Evolutionary conservation across 805 yeast genomes (phyloP), one percentile per base, ranked within the genome.

Genomic region (Saturnispora quitensis): DNA sequence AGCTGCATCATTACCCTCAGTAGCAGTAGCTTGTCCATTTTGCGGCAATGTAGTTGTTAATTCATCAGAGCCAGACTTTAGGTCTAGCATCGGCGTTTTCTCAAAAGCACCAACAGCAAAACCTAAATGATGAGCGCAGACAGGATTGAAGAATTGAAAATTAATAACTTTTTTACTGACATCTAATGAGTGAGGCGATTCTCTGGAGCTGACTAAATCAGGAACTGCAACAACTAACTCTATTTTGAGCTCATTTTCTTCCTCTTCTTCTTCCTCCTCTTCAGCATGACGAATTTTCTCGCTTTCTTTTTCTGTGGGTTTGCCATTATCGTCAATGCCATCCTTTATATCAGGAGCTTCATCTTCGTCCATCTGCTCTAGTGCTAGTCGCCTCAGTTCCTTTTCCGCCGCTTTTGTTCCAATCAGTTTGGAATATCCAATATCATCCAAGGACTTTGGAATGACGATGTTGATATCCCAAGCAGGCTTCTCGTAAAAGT

Each of bases 31-130:
- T 20, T 64, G 68, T n/a, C 65, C 71, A 20, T 62, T 58, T 27
- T 50, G 33, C 4, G 54, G 44, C 8, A 48, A 61, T 2, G 56
- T 53, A 5, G 62, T 56, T 10, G 53, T 53, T 10, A 63, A 38
- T 5, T 62, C 65, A 25, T 62, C 66, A 1, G 62, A 44, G 2
- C 62, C 67, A 4, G 64, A 57, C 27, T 75, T 70, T 28, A 68
- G 59, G 43, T 74, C 78, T 7, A 81, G 65, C 31, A 89, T 60
- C 0, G 81, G 78, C 2, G 81, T 69, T 50, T 78, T 77, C 42
- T 82, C 82, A 64, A 91, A 93, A 2, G 96, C 84, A 0, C 98
- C 99, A 4, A 89, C 78, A 0, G 96, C 90, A 83, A 95, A 93
- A 0, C 98, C 98, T 20, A 93, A 74, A 66, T 91, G 97, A 58